These are phyloP conservation scores for Aspergillus ellipticus DNA, from an alignment of 495 filamentous ascomycete species.

Conservation along the genomic window DNA sequence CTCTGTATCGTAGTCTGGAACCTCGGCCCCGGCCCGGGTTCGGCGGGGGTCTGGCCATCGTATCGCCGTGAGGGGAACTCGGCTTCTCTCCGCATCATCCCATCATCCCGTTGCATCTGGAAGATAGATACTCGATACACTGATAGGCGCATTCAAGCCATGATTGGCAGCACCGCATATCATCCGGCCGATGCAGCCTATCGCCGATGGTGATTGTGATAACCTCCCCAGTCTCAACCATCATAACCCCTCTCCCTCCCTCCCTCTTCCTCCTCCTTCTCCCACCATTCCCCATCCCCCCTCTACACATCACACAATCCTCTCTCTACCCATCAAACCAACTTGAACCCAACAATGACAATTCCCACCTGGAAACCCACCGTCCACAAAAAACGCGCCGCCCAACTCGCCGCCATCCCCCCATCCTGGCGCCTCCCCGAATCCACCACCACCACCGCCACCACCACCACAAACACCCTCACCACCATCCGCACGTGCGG, in stretches of 20 bases:
- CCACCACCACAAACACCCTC: conserved; percentile 12
- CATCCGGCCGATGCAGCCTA: not conserved
- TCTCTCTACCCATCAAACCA: not conserved
- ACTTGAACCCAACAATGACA: conserved; percentile 10
- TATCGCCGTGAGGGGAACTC: not conserved
- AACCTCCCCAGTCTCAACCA: too few relatives aligned
- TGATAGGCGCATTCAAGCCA: not conserved
- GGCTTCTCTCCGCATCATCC: not conserved
- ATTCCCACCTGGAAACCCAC: conserved; percentile 16
- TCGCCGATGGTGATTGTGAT: too few relatives aligned
- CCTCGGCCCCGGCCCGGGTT: not conserved
- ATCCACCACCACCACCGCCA: not conserved
- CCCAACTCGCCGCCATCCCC: conserved; percentile 32
- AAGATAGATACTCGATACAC: not conserved
- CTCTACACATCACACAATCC: not conserved
- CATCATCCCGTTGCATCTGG: too few relatives aligned
- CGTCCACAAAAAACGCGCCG: conserved; percentile 8
- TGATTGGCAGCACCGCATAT: not conserved
- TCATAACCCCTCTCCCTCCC: too few relatives aligned
- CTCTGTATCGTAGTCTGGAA: not conserved
- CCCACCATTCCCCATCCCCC: not conserved
- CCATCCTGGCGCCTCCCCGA: conserved; percentile 29
- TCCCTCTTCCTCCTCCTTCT: too few relatives aligned
- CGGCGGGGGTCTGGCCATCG: not conserved
- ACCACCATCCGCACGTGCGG: conserved; percentile 20